These are phyloP conservation scores for Zizania latifolia DNA, from an alignment of 176 grass and related monocot genomes.

Conservation along the genomic window DNA sequence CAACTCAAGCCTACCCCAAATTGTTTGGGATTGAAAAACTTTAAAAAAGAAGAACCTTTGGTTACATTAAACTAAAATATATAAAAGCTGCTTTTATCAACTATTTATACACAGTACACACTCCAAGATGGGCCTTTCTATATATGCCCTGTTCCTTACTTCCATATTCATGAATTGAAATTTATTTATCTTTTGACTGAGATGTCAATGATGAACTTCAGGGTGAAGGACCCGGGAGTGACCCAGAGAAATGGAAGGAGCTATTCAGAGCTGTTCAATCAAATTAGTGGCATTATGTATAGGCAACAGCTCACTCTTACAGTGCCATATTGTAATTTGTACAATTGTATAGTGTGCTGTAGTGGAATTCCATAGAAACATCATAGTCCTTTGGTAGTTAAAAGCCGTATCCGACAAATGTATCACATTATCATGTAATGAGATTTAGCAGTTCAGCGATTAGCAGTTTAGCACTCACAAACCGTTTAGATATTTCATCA, in stretches of 20 bases:
- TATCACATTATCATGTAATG: not conserved
- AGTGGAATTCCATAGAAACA: not conserved
- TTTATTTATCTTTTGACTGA: conserved; percentile 1
- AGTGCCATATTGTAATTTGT: not conserved
- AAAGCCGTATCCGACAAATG: not conserved
- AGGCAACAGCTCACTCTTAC: not conserved
- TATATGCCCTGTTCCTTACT: not conserved
- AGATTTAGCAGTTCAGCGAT: conserved; percentile 9
- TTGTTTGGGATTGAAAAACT: too few relatives aligned
- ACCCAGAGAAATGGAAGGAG: conserved; percentile 75
- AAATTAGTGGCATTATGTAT: conserved; percentile 24
- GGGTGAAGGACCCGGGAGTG: conserved; percentile 74
- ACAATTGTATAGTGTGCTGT: not conserved
- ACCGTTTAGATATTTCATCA: too few relatives aligned
- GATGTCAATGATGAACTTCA: conserved; percentile 24
- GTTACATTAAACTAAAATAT: not conserved
- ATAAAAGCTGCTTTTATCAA: not conserved
- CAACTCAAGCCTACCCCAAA: too few relatives aligned
- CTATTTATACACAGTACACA: not conserved
- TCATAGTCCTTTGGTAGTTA: not conserved
- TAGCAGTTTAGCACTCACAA: too few relatives aligned
- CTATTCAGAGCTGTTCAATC: conserved; percentile 53
- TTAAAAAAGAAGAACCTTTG: too few relatives aligned
- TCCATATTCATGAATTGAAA: not conserved
- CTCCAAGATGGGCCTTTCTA: not conserved